Conservation (phyloP, 345 rosid genomes). For the Murraya koenigii region DNA sequence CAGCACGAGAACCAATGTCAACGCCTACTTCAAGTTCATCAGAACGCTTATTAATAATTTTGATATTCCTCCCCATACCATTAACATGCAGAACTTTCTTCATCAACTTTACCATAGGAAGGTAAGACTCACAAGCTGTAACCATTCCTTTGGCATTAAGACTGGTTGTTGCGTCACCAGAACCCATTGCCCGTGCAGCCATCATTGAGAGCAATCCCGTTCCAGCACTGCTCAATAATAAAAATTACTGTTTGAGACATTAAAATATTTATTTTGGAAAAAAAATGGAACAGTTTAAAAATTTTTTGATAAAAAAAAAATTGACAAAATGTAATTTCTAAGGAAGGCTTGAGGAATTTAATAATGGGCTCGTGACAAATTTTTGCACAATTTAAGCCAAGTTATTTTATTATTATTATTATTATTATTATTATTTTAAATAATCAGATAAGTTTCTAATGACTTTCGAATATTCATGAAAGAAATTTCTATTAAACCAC, state of each 20-base stretch:
- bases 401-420: no score
- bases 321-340: neutral
- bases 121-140: slow-evolving; percentile 90
- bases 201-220: slow-evolving; percentile 95
- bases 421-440: no score
- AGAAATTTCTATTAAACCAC: neutral
- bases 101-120: slow-evolving; percentile 93
- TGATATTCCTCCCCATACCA: slow-evolving; percentile 55
- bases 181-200: slow-evolving; percentile 70
- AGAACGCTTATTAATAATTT: slow-evolving; percentile 69
- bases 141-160: slow-evolving; percentile 37
- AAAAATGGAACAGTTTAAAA: neutral
- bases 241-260: neutral
- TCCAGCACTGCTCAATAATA: slow-evolving; percentile 65
- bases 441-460: neutral
- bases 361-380: neutral
- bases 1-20: slow-evolving; percentile 70
- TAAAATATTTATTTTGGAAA: neutral
- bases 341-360: neutral
- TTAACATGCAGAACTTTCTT: slow-evolving; percentile 70
- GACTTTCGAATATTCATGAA: neutral
- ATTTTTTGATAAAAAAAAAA: neutral
- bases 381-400: neutral
- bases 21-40: slow-evolving; percentile 68
- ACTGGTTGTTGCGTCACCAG: slow-evolving; percentile 16